Conservation (phyloP, 257 asterid genomes). For the Cinchona pubescens region DNA sequence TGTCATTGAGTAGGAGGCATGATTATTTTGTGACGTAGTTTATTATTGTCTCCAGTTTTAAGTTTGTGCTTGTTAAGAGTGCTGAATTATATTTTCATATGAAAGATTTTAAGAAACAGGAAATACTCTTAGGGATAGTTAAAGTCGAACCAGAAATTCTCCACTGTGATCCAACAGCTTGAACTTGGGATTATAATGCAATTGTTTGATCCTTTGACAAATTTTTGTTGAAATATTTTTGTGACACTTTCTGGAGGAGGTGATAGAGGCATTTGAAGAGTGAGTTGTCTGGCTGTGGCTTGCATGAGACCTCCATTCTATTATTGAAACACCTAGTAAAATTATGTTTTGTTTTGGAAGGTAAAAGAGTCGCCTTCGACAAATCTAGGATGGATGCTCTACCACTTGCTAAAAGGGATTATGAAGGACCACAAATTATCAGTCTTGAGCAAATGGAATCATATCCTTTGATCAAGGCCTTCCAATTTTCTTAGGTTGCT, state of each 20-base stretch:
- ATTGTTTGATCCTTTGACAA: neutral
- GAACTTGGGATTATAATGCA: neutral
- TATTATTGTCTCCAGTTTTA: neutral
- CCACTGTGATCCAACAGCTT: neutral
- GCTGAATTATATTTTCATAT: neutral
- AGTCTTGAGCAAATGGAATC: conserved; percentile 31
- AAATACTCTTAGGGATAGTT: neutral
- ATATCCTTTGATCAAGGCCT: neutral
- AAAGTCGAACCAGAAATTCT: neutral
- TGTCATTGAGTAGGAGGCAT: neutral
- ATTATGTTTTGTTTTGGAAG: conserved; percentile 28
- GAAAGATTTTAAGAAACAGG: neutral
- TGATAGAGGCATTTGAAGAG: neutral
- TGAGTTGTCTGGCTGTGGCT: no score
- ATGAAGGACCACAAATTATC: conserved; percentile 56
- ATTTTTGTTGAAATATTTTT: neutral
- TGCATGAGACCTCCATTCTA: neutral
- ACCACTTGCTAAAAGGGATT: conserved; percentile 38
- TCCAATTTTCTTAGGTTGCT: neutral
- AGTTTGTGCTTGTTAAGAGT: neutral
- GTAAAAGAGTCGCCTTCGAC: conserved; percentile 33
- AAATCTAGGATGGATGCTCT: conserved; percentile 24
- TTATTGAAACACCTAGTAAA: neutral
- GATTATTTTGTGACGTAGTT: neutral
- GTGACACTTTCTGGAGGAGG: neutral